Base-by-base conservation (phyloP, 768 basidiomycete species). In the Pleurotus citrinopileatus region DNA sequence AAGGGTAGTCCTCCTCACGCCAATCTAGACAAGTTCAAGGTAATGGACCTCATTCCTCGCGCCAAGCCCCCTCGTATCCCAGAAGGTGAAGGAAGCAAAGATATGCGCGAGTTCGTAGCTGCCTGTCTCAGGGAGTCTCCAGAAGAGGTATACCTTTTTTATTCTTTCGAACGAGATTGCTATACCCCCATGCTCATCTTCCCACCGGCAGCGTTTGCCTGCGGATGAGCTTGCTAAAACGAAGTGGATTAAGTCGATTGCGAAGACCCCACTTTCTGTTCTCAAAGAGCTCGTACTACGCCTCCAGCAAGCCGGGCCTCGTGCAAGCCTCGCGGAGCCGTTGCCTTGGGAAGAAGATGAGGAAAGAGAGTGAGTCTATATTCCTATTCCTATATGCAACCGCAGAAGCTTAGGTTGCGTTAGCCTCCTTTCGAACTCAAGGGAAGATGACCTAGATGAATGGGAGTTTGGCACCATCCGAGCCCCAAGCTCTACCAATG, bases 1-100 rank as follows among this genome's bases (percentile, higher is more conserved):
- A 94, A 92, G 65, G 97, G 97, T n/a, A 86, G 86, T 55, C 97
- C 95, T 13, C 97, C 97, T 3, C 89, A 98, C 70, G 83, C 91
- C 12, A 87, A 94, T 64, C 73, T 95, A 63, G 91, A 92, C 62
- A 86, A 87, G 45, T 82, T 89, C 67, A 83, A 80, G 57, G 94
- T 94, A 26, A 89, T 98, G 73, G 87, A 92, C 62, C 77, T 97
- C 57, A 94, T 99, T 47, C 87, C 93, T 42, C 85, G 86, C 60
- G 81, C 85, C 53, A 85, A 89, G 59, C 93, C 95, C 2, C 93
- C 95, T 0, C 77, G 84, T 19, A 70, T 98, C 25, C 74, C 76
- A 6, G 94, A 97, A 48, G 79, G 72, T 12, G 87, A 91, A 45
- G 94, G 89, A 56, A 85, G 84, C 43, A 88, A 84, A 62, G 89